These are phyloP conservation scores for Xenoacremonium recifei DNA, from an alignment of 2,329 filamentous ascomycete genomes.

Conservation along the genomic window DNA sequence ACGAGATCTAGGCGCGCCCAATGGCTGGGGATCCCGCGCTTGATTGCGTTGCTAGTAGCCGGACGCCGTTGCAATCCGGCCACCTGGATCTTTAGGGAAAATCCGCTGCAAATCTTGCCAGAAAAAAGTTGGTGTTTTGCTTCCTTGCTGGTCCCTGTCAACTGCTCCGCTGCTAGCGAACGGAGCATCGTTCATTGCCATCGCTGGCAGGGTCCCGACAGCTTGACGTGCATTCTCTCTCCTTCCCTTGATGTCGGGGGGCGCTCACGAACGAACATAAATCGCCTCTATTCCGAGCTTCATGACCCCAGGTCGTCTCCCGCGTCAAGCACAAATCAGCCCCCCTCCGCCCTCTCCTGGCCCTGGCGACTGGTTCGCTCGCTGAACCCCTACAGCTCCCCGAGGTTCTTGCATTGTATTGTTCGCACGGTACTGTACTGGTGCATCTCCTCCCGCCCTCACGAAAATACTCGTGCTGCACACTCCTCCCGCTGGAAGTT, in stretches of 20 bases:
- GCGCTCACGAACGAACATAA: conserved; percentile 30
- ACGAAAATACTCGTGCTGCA: conserved; percentile 21
- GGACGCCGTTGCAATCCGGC: conserved; percentile 19
- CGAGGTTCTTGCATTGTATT: conserved; percentile 22
- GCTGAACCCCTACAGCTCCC: conserved; percentile 23
- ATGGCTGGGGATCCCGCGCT: conserved; percentile 18
- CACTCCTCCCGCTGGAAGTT: conserved; percentile 22
- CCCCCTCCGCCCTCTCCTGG: no score
- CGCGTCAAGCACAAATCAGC: conserved; percentile 23
- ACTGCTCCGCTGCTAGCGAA: conserved; percentile 27
- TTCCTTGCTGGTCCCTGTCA: conserved; percentile 28
- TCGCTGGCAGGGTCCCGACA: conserved; percentile 24
- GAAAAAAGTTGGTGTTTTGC: conserved; percentile 23
- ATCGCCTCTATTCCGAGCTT: conserved; percentile 25
- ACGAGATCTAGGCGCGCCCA: conserved; percentile 21
- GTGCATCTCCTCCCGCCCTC: conserved; percentile 24
- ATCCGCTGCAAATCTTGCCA: conserved; percentile 30
- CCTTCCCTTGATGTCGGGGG: no score
- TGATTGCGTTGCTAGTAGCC: conserved; percentile 25
- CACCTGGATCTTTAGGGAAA: conserved; percentile 23
- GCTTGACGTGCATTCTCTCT: conserved; percentile 26
- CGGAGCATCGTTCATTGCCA: conserved; percentile 23
- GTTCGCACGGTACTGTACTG: no score
- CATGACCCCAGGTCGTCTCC: conserved; percentile 12
- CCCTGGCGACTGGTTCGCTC: conserved; percentile 25